phyloP scores from a whole-genome alignment of 768 basidiomycete genomes.

The Boletus insuetus region DNA sequence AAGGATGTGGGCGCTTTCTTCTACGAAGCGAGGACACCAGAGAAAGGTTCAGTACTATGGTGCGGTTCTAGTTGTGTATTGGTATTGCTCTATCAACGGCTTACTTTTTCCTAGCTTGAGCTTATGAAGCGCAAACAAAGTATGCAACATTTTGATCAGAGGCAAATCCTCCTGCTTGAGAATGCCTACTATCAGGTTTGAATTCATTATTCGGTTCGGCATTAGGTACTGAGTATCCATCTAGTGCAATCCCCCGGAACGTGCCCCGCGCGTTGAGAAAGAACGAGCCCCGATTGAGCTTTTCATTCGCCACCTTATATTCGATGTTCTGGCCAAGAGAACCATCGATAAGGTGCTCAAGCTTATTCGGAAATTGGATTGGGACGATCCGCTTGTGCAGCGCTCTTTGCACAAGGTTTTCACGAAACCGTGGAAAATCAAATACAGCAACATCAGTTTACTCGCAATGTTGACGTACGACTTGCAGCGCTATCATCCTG shows the following conservation, averaged over 20 bases:
- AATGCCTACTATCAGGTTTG: constrained; percentile 96
- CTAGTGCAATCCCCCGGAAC: constrained; percentile 96
- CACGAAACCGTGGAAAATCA: constrained; percentile 98
- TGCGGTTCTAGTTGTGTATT: constrained; percentile 27
- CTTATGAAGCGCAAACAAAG: constrained; percentile 93
- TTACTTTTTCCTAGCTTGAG: constrained; percentile 62
- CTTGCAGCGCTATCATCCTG: constrained; percentile 87
- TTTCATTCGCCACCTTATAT: constrained; percentile 95
- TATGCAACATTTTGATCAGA: constrained; percentile 88
- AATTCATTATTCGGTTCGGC: not conserved
- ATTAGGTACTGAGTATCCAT: constrained; percentile 6
- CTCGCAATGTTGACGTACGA: constrained; percentile 96
- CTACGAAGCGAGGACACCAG: constrained; percentile 85
- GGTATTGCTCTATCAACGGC: not conserved
- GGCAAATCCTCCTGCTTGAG: constrained; percentile 86
- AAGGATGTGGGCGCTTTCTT: constrained; percentile 92
- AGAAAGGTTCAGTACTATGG: constrained; percentile 87
- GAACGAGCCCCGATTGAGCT: constrained; percentile 81
- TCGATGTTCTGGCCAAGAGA: constrained; percentile 88
- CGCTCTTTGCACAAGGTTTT: constrained; percentile 81
- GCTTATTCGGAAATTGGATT: constrained; percentile 89
- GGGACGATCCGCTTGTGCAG: constrained; percentile 72
- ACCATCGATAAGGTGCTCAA: constrained; percentile 96
- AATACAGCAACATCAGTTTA: constrained; percentile 83
- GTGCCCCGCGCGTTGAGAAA: constrained; percentile 82